A percentile compares a stretch with the other conserved stretches of the same genome.
These are phyloP conservation scores for Sclerotinia subarctica DNA, from an alignment of 2,329 filamentous ascomycete species.

Conservation along the genomic window DNA sequence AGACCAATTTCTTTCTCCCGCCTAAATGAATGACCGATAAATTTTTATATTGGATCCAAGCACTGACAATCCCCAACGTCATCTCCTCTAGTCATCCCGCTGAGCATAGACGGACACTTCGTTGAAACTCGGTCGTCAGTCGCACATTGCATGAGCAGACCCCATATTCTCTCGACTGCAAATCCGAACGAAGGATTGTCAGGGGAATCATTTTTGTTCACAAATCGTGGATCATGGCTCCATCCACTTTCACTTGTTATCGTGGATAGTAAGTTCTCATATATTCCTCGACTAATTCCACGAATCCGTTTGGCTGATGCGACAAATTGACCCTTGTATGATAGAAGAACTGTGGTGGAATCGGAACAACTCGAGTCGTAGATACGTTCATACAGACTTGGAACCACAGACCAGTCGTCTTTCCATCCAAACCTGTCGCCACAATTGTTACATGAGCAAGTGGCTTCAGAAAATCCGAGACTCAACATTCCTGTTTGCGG, in stretches of 20 bases:
- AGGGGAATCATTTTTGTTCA: slow-evolving; percentile 23
- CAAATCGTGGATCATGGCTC: slow-evolving; percentile 27
- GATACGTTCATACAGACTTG: slow-evolving; percentile 38
- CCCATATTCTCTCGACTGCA: slow-evolving; percentile 34
- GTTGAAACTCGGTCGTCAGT: slow-evolving; percentile 69
- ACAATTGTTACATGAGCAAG: slow-evolving; percentile 43
- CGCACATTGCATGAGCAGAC: slow-evolving; percentile 35
- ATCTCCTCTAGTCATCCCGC: slow-evolving; percentile 59
- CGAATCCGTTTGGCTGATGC: slow-evolving; percentile 46
- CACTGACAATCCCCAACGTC: slow-evolving; percentile 33
- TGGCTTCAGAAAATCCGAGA: slow-evolving; percentile 41
- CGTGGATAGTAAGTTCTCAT: slow-evolving; percentile 25
- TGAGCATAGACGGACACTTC: slow-evolving; percentile 78
- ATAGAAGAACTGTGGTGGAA: slow-evolving; percentile 38
- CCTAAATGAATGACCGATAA: not conserved
- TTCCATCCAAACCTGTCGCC: slow-evolving; percentile 43
- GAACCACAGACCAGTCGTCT: slow-evolving; percentile 41
- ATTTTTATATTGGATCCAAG: slow-evolving; percentile 26
- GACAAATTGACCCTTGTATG: slow-evolving; percentile 50
- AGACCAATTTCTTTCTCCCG: not conserved
- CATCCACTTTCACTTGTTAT: slow-evolving; percentile 31
- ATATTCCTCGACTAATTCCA: slow-evolving; percentile 32
- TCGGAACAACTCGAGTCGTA: slow-evolving; percentile 31
- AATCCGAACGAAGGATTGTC: slow-evolving; percentile 36
- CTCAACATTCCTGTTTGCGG: slow-evolving; percentile 47